Conservation (phyloP, 345 rosid genomes). For the Psidium guajava region DNA sequence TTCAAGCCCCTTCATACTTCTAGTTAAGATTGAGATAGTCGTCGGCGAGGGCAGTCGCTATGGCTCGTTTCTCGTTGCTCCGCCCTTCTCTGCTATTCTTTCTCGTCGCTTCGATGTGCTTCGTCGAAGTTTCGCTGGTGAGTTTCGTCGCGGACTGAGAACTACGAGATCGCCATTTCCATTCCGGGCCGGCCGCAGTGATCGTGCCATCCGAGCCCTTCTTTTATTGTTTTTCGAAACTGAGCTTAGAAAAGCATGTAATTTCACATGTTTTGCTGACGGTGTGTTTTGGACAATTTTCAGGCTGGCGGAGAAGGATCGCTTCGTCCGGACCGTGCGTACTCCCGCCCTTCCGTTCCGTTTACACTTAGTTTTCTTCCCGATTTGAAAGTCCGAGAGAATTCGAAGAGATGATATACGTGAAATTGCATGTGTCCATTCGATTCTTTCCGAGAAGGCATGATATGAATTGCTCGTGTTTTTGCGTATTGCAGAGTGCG, state of each 20-base stretch:
- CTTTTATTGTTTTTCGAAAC: background rate
- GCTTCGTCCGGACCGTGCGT: background rate
- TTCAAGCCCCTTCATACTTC: background rate
- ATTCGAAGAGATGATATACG: too few relatives aligned
- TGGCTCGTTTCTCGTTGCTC: background rate
- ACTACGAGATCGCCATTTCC: background rate
- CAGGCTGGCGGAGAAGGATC: slow-evolving; percentile 3
- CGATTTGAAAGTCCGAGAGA: too few relatives aligned
- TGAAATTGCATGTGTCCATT: background rate
- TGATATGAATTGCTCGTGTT: background rate
- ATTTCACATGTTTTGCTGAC: background rate
- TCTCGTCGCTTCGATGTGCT: slow-evolving; percentile 1
- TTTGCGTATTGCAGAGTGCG: background rate
- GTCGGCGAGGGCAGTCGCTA: background rate
- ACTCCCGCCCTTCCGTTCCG: background rate
- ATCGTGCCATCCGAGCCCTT: background rate
- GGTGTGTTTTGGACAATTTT: background rate
- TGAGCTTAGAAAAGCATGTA: background rate
- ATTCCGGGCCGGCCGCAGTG: background rate
- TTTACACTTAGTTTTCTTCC: background rate
- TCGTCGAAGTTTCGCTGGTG: background rate
- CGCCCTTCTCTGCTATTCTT: background rate
- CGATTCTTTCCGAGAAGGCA: background rate
- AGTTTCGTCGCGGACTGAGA: background rate
- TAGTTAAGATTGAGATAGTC: background rate